Percentiles rank a stretch among this genome's conserved stretches.
These are phyloP conservation scores for Lactarius akahatsu DNA, from an alignment of 768 basidiomycete species.

Conservation along the genomic window DNA sequence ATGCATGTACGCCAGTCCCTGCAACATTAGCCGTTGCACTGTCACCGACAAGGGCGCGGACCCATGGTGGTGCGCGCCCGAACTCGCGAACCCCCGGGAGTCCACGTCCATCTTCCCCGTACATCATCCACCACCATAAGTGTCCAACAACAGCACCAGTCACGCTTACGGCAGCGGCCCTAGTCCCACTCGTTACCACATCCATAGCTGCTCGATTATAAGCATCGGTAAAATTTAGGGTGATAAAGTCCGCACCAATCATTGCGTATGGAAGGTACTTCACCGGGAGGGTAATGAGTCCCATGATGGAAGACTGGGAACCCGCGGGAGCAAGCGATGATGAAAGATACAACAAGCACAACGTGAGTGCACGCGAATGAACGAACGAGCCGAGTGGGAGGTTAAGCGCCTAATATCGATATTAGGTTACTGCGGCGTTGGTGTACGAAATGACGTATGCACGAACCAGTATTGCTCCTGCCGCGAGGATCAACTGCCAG, in stretches of 20 bases:
- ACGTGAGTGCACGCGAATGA: slow-evolving; percentile 64
- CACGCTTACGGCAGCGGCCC: slow-evolving; percentile 53
- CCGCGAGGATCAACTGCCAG: slow-evolving; percentile 65
- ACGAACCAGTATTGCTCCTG: slow-evolving; percentile 55
- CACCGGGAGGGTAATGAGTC: slow-evolving; percentile 71
- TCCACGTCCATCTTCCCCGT: slow-evolving; percentile 53
- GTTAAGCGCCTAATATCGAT: slow-evolving; percentile 47
- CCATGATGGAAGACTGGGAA: slow-evolving; percentile 71
- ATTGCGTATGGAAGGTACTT: slow-evolving; percentile 73
- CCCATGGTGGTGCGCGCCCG: slow-evolving; percentile 32
- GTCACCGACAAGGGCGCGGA: slow-evolving; percentile 31
- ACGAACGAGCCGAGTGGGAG: slow-evolving; percentile 55
- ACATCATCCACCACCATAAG: slow-evolving; percentile 75
- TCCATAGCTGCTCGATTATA: slow-evolving; percentile 46
- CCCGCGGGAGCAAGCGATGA: slow-evolving; percentile 65
- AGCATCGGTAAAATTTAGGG: neutral
- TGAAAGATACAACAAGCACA: slow-evolving; percentile 67
- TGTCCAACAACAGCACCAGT: slow-evolving; percentile 79
- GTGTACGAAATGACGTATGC: neutral
- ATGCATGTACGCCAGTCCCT: slow-evolving; percentile 53
- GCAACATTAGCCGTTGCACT: slow-evolving; percentile 38
- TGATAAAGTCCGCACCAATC: slow-evolving; percentile 39
- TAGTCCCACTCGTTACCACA: slow-evolving; percentile 58
- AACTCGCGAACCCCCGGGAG: slow-evolving; percentile 56
- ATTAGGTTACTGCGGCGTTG: neutral